phyloP scores from a whole-genome alignment of 345 rosid species.

The Salix dunnii region DNA sequence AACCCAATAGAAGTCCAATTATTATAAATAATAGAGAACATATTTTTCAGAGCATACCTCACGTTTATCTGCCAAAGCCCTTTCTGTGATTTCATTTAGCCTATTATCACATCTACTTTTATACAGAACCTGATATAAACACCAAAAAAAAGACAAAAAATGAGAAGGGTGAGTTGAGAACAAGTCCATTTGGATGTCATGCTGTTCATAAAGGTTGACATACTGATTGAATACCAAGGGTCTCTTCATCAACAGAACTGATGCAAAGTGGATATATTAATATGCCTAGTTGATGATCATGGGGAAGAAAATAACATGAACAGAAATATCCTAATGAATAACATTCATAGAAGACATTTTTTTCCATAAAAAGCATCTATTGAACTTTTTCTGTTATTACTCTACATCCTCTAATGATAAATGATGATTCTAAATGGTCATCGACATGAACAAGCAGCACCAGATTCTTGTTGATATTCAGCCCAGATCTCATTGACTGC shows the following conservation, averaged over 20 bases:
- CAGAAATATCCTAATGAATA: not conserved
- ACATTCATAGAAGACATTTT: not conserved
- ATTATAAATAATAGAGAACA: constrained; percentile 7
- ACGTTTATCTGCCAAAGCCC: constrained; percentile 85
- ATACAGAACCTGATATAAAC: constrained; percentile 57
- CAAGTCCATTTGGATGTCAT: not conserved
- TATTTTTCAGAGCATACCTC: constrained; percentile 53
- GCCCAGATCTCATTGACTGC: not conserved
- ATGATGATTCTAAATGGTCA: not conserved
- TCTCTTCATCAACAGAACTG: not conserved
- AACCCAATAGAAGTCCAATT: constrained; percentile 16
- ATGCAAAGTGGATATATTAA: not conserved
- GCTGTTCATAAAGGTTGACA: not conserved
- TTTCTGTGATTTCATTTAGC: constrained; percentile 89
- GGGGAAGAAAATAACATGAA: not conserved
- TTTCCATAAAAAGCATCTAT: not conserved
- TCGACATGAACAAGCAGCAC: not conserved
- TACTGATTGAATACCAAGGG: not conserved
- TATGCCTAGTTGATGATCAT: not conserved
- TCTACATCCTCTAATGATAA: not conserved
- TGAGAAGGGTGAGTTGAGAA: not conserved
- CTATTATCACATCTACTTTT: constrained; percentile 96
- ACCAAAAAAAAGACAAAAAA: not conserved
- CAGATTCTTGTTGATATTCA: not conserved
- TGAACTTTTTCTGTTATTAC: not conserved